Base-by-base conservation (phyloP, 768 basidiomycete genomes). In the Psilocybe tampanensis region DNA sequence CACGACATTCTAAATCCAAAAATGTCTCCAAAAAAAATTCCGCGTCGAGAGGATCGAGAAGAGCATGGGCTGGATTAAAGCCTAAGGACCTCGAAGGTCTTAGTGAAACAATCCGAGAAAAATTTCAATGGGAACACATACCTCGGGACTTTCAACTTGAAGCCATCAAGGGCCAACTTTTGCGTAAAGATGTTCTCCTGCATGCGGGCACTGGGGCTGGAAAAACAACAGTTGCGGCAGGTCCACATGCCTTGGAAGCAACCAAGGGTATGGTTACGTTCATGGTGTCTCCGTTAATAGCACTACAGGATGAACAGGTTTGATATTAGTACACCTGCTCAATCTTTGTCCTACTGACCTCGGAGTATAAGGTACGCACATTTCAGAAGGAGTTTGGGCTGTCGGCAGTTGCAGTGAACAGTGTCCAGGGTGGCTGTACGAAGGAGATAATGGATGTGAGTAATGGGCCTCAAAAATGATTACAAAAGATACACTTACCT, bases 151-250 rank as follows among this genome's bases (percentile, higher is more conserved):
- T 73, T 51, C 77, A 77, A 45, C 8, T 72, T 0, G 56, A 66
- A 6, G 73, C 62, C 0, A 68, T 72, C 1, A 48, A 59, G 11
- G 69, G 66, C 0, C 76, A 76, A 47, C 56, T 75, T 0, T 64
- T 64, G 4, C 62, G 68, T 0, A 56, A 61, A 2, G 74, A 77
- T 59, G 66, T 67, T 1, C 55, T 77, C 0, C 56, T 76, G 1
- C 75, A 79, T 62, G 76, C 76, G 0, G 70, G 70, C 0, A 74
- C 72, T 0, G 76, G 75, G 0, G 53, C 64, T 1, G 76, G 76
- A 0, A 77, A 78, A 60, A 78, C 76, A 0, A 64, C 65, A 0
- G 63, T 78, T 22, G 76, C 70, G 2, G 76, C 76, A 13, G 77
- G 71, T 0, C 77, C 76, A 4, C 70, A 77, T 55, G 50, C 68